Conservation (phyloP, 805 yeast species). For the Candida jianshihensis region DNA sequence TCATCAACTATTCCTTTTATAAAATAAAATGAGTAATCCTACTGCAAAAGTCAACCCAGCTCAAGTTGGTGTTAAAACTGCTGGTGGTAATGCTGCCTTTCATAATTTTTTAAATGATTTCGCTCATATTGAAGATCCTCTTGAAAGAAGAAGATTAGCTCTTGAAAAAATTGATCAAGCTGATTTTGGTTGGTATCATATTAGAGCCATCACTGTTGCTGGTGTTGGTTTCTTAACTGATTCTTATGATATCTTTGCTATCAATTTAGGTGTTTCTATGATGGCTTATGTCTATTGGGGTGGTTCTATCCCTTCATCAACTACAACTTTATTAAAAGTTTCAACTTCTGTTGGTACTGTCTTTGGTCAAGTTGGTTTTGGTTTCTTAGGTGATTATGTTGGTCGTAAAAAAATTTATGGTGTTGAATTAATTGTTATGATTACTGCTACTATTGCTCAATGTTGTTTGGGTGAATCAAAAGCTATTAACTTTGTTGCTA, state of each 20-base stretch:
- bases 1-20: neutral
- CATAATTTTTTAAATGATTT: slow-evolving; percentile 76
- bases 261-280: slow-evolving; percentile 77
- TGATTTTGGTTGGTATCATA: slow-evolving; percentile 73
- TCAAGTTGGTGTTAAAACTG: slow-evolving; percentile 30
- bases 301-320: slow-evolving; percentile 57
- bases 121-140: slow-evolving; percentile 76
- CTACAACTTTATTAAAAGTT: slow-evolving; percentile 71
- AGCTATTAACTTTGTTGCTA: slow-evolving; percentile 66
- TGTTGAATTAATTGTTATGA: slow-evolving; percentile 77
- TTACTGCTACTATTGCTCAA: slow-evolving; percentile 71
- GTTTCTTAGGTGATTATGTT: slow-evolving; percentile 69
- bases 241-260: slow-evolving; percentile 88
- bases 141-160: slow-evolving; percentile 82
- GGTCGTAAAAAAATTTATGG: slow-evolving; percentile 91
- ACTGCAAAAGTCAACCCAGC: slow-evolving; percentile 18
- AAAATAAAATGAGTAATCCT: slow-evolving; percentile 4
- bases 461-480: slow-evolving; percentile 66
- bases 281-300: slow-evolving; percentile 71
- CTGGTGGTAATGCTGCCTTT: slow-evolving; percentile 83
- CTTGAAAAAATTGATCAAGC: slow-evolving; percentile 79
- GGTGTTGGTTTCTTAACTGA: slow-evolving; percentile 94
- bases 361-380: slow-evolving; percentile 83
- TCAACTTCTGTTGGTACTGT: slow-evolving; percentile 94
- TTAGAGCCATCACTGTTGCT: slow-evolving; percentile 77